Percentiles rank a stretch among this genome's conserved stretches.
Evolutionary conservation across 2,329 filamentous ascomycete genomes (phyloP).

Genomic region (Pyrenochaeta sp.): DNA sequence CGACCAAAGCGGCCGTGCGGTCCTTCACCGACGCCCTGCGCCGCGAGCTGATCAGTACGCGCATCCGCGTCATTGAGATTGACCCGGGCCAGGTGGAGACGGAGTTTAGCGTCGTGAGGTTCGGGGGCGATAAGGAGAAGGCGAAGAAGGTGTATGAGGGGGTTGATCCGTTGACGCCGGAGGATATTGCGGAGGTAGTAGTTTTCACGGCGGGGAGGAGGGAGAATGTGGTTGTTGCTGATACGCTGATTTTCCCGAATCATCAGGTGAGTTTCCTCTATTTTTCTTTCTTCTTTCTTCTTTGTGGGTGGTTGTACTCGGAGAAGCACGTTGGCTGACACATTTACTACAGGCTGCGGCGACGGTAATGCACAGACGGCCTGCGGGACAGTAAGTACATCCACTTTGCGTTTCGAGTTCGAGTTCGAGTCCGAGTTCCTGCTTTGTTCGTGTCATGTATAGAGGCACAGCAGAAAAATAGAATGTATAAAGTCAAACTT

Average conservation of each 20-base stretch:
- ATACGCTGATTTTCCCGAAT: slow-evolving; percentile 85
- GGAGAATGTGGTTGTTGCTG: slow-evolving; percentile 90
- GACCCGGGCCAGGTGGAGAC: slow-evolving; percentile 95
- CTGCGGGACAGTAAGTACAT: slow-evolving; percentile 17
- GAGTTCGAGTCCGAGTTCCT: background rate
- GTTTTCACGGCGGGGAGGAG: slow-evolving; percentile 84
- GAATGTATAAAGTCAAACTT: no score
- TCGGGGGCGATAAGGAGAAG: slow-evolving; percentile 86
- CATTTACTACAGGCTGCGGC: slow-evolving; percentile 43
- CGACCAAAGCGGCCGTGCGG: slow-evolving; percentile 87
- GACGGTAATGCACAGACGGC: slow-evolving; percentile 46
- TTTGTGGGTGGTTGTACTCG: no score
- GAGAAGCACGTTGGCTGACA: no score
- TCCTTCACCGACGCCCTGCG: slow-evolving; percentile 84
- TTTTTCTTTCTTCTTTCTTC: slow-evolving; percentile 18
- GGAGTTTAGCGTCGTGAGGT: slow-evolving; percentile 88
- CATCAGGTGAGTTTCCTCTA: slow-evolving; percentile 72
- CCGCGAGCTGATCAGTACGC: slow-evolving; percentile 80
- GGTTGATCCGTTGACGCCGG: slow-evolving; percentile 77
- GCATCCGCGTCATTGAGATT: slow-evolving; percentile 84
- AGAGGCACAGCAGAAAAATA: no score
- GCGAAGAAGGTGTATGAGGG: slow-evolving; percentile 86
- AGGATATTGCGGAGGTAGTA: slow-evolving; percentile 89
- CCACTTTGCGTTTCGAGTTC: background rate
- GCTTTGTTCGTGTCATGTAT: no score